Conservation (phyloP, 305 asterid genomes). For the Plantago coronopus region DNA sequence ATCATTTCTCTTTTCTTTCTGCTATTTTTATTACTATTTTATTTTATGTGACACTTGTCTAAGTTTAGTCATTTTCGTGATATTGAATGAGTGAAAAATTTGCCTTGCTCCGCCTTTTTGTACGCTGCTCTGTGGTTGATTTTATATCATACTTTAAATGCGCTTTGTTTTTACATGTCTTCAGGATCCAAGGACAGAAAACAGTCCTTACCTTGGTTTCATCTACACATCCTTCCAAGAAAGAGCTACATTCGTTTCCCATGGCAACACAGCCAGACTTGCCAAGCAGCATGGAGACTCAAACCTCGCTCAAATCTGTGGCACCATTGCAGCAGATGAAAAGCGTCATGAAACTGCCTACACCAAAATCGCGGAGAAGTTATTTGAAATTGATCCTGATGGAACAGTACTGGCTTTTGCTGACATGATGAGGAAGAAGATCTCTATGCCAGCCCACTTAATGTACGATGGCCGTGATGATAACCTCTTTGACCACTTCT, state of each 20-base stretch:
- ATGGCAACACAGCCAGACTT: constrained; percentile 45
- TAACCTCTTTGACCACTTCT: constrained; percentile 44
- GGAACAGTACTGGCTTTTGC: constrained; percentile 42
- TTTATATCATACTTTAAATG: background rate
- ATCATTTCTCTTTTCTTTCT: background rate
- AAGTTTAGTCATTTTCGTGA: background rate
- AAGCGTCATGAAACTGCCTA: constrained; percentile 51
- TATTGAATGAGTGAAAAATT: no score
- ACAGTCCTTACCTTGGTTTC: constrained; percentile 48
- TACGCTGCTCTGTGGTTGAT: background rate
- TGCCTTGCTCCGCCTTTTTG: background rate
- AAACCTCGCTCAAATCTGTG: constrained; percentile 45
- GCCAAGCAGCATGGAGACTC: constrained; percentile 45
- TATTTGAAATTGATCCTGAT: constrained; percentile 48
- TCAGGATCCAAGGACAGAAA: constrained; percentile 48
- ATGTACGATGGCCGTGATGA: constrained; percentile 49
- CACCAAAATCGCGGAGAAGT: constrained; percentile 47
- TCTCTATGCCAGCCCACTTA: constrained; percentile 53
- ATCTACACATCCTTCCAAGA: constrained; percentile 58
- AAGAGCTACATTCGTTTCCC: constrained; percentile 50
- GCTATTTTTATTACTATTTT: background rate
- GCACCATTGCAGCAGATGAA: constrained; percentile 46
- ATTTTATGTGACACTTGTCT: background rate
- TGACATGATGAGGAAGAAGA: constrained; percentile 52
- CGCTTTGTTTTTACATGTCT: background rate